Evolutionary conservation across 2,329 filamentous ascomycete genomes (phyloP).

Genomic region (Trichoderma atroviride): DNA sequence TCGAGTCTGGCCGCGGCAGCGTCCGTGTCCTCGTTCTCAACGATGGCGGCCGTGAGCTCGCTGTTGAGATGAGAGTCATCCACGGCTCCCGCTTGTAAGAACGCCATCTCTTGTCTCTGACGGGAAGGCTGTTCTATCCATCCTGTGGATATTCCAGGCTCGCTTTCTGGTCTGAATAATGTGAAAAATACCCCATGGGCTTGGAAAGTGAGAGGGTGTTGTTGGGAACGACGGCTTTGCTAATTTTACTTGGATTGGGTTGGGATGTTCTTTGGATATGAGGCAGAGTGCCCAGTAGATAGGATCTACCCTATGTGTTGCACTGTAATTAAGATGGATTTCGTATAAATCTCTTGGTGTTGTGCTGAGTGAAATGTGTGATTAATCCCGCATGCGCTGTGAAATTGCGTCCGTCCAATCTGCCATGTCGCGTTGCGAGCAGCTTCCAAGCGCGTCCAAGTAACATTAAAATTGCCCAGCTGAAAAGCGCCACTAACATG

Average conservation of each 20-base stretch:
- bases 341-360: conserved; percentile 31
- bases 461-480: neutral
- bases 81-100: conserved; percentile 72
- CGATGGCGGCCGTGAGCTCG: conserved; percentile 90
- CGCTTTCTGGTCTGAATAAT: conserved; percentile 19
- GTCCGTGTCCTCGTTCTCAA: conserved; percentile 95
- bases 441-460: neutral
- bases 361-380: neutral
- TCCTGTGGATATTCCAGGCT: conserved; percentile 23
- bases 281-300: conserved; percentile 47
- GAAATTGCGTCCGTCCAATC: neutral
- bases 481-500: neutral
- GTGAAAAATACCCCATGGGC: conserved; percentile 17
- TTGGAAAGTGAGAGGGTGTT: conserved; percentile 19
- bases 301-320: conserved; percentile 47
- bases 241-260: conserved; percentile 37
- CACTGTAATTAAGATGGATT: conserved; percentile 39
- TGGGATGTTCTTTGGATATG: conserved; percentile 40
- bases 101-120: conserved; percentile 13
- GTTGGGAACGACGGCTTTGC: conserved; percentile 25
- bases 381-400: neutral
- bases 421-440: neutral
- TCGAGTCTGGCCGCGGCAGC: conserved; percentile 88
- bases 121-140: conserved; percentile 16
- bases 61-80: conserved; percentile 98